Evolutionary conservation across 345 rosid genomes (phyloP).

Genomic region (Dovyalis caffra): DNA sequence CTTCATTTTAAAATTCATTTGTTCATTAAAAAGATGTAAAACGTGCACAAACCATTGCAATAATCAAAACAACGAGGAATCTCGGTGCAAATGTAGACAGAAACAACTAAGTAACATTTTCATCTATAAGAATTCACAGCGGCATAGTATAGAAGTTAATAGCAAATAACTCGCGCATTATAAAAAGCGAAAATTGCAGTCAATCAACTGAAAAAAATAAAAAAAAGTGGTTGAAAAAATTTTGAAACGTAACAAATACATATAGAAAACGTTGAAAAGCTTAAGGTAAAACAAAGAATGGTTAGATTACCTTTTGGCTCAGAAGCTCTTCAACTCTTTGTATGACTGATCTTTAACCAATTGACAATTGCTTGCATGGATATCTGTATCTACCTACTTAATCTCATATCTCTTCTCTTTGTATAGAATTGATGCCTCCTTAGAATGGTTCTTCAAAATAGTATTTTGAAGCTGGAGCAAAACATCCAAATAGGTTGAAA

Average conservation of each 20-base stretch:
- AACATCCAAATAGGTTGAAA: background rate
- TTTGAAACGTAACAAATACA: conserved; percentile 4
- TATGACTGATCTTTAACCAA: conserved; percentile 2
- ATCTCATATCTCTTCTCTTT: background rate
- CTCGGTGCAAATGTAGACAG: no score
- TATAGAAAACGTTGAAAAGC: background rate
- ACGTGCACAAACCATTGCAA: no score
- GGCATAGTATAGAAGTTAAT: background rate
- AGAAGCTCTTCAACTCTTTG: conserved; percentile 1
- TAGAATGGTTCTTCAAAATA: background rate
- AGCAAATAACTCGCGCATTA: background rate
- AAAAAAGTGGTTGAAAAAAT: background rate
- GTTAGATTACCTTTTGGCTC: conserved; percentile 10
- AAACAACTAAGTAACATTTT: background rate
- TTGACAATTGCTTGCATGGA: background rate
- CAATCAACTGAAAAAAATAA: background rate
- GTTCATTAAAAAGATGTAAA: no score
- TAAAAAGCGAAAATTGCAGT: background rate
- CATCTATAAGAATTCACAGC: background rate
- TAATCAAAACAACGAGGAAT: no score
- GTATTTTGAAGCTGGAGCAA: background rate
- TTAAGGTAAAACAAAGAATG: background rate
- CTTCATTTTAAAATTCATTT: no score
- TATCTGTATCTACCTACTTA: background rate
- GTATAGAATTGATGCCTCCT: background rate